Percentiles rank a stretch among this genome's conserved stretches.
phyloP scores from a whole-genome alignment of 495 filamentous ascomycete species.

The Penicillium maclennaniae region DNA sequence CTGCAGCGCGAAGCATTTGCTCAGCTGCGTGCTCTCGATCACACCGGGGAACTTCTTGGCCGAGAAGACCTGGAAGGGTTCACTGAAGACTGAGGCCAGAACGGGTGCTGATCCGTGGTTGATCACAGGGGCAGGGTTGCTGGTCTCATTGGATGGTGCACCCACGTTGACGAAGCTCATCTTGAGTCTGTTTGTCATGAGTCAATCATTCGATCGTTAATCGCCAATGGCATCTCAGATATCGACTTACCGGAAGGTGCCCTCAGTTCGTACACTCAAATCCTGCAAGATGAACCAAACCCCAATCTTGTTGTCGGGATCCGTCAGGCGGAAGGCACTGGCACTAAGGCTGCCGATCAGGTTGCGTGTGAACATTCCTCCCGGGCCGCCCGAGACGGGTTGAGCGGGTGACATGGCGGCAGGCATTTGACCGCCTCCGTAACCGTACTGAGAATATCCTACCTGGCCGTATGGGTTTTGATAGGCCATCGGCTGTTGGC shows the following conservation, averaged over 20 bases:
- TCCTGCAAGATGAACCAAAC: conserved; percentile 99
- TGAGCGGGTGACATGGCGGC: conserved; percentile 38
- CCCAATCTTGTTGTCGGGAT: conserved; percentile 78
- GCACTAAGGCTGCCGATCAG: conserved; percentile 90
- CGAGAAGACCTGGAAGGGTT: conserved; percentile 88
- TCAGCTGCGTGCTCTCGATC: conserved; percentile 87
- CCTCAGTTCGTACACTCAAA: conserved; percentile 89
- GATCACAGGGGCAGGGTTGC: conserved; percentile 46
- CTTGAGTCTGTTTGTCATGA: conserved; percentile 48
- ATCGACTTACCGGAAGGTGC: conserved; percentile 70
- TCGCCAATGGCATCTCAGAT: not conserved
- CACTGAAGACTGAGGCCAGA: conserved; percentile 81
- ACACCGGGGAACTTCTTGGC: conserved; percentile 99
- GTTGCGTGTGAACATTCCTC: conserved; percentile 94
- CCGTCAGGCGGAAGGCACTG: conserved; percentile 81
- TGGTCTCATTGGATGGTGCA: conserved; percentile 28
- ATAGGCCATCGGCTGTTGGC: conserved; percentile 35
- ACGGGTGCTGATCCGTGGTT: conserved; percentile 81
- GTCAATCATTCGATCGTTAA: not conserved
- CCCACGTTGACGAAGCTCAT: conserved; percentile 88
- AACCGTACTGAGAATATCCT: conserved; percentile 37
- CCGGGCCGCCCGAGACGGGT: conserved; percentile 49
- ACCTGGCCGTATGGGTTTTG: conserved; percentile 45
- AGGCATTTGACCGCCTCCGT: conserved; percentile 32
- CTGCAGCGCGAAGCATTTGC: conserved; percentile 89